phyloP scores from a whole-genome alignment of 2,329 filamentous ascomycete species.

The Beauveria scarabaeidicola region DNA sequence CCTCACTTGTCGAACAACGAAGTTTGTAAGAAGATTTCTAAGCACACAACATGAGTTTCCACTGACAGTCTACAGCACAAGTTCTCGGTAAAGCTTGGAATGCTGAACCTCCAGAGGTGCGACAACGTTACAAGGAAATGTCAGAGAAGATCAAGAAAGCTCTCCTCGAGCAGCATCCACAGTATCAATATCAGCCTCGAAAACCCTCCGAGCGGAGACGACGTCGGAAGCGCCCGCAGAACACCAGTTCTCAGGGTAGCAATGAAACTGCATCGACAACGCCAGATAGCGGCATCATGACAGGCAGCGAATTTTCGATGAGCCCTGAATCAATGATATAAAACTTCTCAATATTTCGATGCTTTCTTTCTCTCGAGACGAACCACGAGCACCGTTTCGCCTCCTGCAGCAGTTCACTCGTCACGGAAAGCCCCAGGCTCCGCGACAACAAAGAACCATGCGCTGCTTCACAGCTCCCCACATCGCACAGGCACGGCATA shows the following conservation, averaged over 20 bases:
- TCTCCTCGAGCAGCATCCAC: conserved; percentile 23
- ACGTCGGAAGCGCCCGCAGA: conserved; percentile 11
- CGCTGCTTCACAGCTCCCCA: background rate
- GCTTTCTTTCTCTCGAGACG: background rate
- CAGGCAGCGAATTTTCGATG: conserved; percentile 1
- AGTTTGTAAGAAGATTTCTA: conserved; percentile 28
- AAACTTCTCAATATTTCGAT: background rate
- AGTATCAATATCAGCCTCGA: conserved; percentile 32
- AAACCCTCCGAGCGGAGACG: conserved; percentile 21
- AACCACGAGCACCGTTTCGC: background rate
- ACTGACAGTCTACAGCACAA: conserved; percentile 23
- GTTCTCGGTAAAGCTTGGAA: conserved; percentile 31
- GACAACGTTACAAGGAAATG: conserved; percentile 24
- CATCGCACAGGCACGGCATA: background rate
- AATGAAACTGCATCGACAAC: conserved; percentile 5
- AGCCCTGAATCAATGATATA: background rate
- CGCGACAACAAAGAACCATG: background rate
- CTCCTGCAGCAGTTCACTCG: background rate
- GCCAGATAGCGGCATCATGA: conserved; percentile 8
- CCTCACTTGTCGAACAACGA: conserved; percentile 32
- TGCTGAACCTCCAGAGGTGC: conserved; percentile 21
- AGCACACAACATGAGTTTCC: background rate
- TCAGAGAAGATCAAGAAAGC: conserved; percentile 23
- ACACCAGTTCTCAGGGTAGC: background rate
- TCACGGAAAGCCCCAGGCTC: background rate